Base-by-base conservation (phyloP, 129 eudicot genomes). In the Heracleum sosnowskyi region DNA sequence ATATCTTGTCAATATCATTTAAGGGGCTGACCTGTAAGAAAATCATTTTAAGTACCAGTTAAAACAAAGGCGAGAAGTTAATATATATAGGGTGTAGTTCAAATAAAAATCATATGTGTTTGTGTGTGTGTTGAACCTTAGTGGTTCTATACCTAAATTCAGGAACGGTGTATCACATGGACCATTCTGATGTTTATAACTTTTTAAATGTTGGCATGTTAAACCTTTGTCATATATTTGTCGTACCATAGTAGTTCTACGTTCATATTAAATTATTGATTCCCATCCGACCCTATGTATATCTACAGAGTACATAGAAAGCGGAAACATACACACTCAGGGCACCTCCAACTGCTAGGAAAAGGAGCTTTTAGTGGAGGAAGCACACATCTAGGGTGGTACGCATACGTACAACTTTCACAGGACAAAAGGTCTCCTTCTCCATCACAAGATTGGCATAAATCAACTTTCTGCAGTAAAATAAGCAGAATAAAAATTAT, bases 281-380 rank as follows among this genome's bases (percentile, higher is more conserved):
- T 2, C 66, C 28, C 66, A 57, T 7, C 10, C 3, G 13, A n/a
- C 66, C 33, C 66, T n/a, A 55, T 9, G 11, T n/a, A 57, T 4
- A 57, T 57, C 9, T 57, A 57, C 10, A 7, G 24, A 22, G 24
- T 55, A 24, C 2, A 57, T n/a, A 57, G 16, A 57, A 57, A 16
- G 69, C 39, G 45, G 82, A 75, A 75, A 80, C 97, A 70, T 96
- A 96, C 99, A 80, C 99, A 96, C 89, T 90, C 97, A 33, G 99
- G 97, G 77, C 99, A 96, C 76, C 88, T 85, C 99, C 99, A 96
- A 83, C 80, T 74, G 84, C 77, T 66, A 74, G 97, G 96, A 80
- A 82, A 74, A 82, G 97, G 96, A 57, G 88, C 96, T 89, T 83
- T 96, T 60, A 92, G 71, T 16, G 88, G 92, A 7, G 97, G 99